Percentiles rank a stretch among this genome's conserved stretches.
phyloP scores from a whole-genome alignment of 371 early-diverging fungal species.

The Mortierella sp. region DNA sequence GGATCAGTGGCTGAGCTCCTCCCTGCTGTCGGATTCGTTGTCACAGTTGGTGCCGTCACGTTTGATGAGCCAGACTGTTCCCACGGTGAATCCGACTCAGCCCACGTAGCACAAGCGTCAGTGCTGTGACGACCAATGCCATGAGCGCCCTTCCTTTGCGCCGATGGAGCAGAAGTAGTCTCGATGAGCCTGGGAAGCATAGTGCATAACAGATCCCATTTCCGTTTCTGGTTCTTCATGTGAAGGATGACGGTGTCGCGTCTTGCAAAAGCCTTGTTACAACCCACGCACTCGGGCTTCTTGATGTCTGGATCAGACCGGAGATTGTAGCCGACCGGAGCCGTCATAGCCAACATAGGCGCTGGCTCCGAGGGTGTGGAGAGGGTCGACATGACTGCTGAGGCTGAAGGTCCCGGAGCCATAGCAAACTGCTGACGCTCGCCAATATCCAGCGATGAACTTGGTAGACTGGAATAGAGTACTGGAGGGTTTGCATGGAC shows the following conservation, averaged over 20 bases:
- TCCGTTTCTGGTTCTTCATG: constrained; percentile 44
- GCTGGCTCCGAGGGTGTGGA: neutral
- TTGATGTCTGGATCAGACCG: constrained; percentile 27
- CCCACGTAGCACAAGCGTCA: neutral
- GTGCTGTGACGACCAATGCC: neutral
- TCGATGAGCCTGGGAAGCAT: constrained; percentile 11
- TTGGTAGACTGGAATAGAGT: neutral
- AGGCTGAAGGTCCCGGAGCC: too few species aligned
- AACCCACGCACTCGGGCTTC: constrained; percentile 47
- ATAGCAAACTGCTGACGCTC: too few species aligned
- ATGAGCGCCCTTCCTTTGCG: neutral
- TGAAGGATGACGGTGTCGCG: constrained; percentile 49
- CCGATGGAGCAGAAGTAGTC: neutral
- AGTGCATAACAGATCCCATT: constrained; percentile 33
- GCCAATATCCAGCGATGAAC: neutral
- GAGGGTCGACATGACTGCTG: neutral
- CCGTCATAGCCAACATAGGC: neutral
- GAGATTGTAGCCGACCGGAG: constrained; percentile 18
- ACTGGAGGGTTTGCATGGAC: neutral
- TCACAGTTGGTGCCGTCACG: neutral
- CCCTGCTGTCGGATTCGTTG: neutral
- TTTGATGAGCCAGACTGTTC: too few species aligned
- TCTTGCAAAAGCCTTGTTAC: constrained; percentile 48
- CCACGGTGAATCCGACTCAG: too few species aligned
- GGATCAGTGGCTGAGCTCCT: neutral